Percentiles rank a stretch among this genome's conserved stretches.
These are phyloP conservation scores for Dicorynia guianensis DNA, from an alignment of 306 rosid genomes.

Conservation along the genomic window DNA sequence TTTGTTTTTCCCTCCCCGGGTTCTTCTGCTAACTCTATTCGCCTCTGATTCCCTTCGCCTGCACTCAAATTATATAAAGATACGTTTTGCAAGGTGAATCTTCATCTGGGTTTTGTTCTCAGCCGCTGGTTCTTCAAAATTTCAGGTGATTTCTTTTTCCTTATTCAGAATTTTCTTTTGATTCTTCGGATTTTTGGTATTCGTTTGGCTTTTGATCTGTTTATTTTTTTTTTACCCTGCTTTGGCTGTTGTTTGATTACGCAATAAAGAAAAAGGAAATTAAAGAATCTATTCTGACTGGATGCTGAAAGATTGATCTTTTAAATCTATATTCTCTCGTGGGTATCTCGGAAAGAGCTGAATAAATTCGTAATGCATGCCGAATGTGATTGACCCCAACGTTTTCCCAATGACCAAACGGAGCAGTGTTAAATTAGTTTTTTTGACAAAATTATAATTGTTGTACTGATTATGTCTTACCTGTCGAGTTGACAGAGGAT, in stretches of 20 bases:
- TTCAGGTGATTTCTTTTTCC: background rate
- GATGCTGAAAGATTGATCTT: too few species aligned
- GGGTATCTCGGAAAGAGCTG: background rate
- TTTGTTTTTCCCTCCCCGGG: background rate
- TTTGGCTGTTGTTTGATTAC: background rate
- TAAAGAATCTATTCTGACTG: too few species aligned
- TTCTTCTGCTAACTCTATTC: background rate
- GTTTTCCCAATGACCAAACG: background rate
- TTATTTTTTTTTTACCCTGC: too few species aligned
- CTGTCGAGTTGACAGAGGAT: slow-evolving; percentile 29
- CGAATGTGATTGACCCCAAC: too few species aligned
- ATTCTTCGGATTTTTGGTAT: background rate
- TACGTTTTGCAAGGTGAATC: background rate
- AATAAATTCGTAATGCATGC: background rate
- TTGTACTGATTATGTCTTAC: background rate
- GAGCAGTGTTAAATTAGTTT: background rate
- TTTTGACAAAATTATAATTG: background rate
- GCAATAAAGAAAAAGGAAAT: background rate
- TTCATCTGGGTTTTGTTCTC: background rate
- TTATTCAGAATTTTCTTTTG: background rate
- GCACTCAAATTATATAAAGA: background rate
- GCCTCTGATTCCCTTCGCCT: background rate
- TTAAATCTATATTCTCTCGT: background rate
- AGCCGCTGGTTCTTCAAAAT: slow-evolving; percentile 1
- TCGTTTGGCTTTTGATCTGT: background rate